Percentiles rank a stretch among this genome's conserved stretches.
phyloP scores from a whole-genome alignment of 352 stramenopile genomes.

The Heterotrichella gracilis region DNA sequence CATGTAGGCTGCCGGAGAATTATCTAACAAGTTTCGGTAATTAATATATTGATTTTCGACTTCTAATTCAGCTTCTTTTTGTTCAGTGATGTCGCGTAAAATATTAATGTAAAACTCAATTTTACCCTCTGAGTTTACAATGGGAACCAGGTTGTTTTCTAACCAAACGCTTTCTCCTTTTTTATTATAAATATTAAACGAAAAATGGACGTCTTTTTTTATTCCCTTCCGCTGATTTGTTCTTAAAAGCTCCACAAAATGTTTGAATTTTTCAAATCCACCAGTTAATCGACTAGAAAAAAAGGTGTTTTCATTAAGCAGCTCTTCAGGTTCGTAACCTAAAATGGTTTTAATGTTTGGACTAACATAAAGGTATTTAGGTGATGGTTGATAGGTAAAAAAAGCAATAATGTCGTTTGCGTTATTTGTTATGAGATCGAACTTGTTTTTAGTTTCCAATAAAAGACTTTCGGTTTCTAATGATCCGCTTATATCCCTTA shows the following conservation, averaged over 20 bases:
- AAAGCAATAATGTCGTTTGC: neutral
- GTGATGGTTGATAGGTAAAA: neutral
- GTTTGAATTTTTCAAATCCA: neutral
- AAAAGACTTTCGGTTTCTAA: neutral
- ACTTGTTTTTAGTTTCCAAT: neutral
- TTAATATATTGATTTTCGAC: conserved; percentile 6
- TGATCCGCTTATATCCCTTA: neutral
- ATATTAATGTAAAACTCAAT: neutral
- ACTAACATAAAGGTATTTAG: neutral
- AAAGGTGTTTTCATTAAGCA: neutral
- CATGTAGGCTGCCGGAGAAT: neutral
- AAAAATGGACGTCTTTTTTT: neutral
- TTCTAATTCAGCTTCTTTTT: neutral
- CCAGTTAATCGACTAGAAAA: neutral
- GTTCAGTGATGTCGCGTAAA: neutral
- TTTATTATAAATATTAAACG: neutral
- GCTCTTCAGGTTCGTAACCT: neutral
- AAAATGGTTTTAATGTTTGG: neutral
- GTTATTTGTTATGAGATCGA: neutral
- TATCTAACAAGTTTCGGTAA: conserved; percentile 2
- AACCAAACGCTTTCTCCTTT: neutral
- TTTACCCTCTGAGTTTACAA: neutral
- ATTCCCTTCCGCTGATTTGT: neutral
- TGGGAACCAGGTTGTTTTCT: neutral
- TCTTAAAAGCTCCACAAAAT: neutral